phyloP scores from a whole-genome alignment of 805 yeast species.

The Diddensiella caesifluorescens region DNA sequence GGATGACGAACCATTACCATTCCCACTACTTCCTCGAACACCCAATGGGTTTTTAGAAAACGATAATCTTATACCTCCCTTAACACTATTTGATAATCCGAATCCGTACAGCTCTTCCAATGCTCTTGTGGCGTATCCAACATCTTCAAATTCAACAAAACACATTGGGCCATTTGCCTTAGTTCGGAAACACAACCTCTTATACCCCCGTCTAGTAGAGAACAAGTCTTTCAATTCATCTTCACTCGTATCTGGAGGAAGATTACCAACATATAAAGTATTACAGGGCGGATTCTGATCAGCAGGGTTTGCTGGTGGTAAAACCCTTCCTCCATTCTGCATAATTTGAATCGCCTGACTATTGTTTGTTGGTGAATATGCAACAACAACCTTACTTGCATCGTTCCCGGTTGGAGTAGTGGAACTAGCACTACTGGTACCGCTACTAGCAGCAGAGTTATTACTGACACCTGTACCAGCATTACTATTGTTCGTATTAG shows the following conservation, averaged over 20 bases:
- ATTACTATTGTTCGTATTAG: neutral
- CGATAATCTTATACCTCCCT: constrained; percentile 92
- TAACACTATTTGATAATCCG: constrained; percentile 78
- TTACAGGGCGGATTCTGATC: constrained; percentile 99
- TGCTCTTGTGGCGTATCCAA: constrained; percentile 87
- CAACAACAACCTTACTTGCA: constrained; percentile 27
- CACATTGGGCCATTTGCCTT: constrained; percentile 95
- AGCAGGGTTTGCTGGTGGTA: constrained; percentile 82
- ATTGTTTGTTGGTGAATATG: constrained; percentile 30
- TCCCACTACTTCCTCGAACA: constrained; percentile 46
- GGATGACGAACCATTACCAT: neutral
- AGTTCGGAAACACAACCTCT: constrained; percentile 86
- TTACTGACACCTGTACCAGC: constrained; percentile 5
- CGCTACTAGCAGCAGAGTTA: neutral
- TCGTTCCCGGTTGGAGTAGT: constrained; percentile 7
- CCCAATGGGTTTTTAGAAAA: constrained; percentile 97
- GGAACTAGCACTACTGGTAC: neutral
- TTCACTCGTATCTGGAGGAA: constrained; percentile 96
- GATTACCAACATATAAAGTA: constrained; percentile 91
- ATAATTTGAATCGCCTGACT: constrained; percentile 33
- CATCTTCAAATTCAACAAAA: constrained; percentile 97
- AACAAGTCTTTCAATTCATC: constrained; percentile 83
- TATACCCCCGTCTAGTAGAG: constrained; percentile 85
- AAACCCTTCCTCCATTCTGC: constrained; percentile 36
- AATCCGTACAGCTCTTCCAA: constrained; percentile 91